Evolutionary conservation across 805 yeast species (phyloP), one percentile per base, ranked within the genome.

Genomic region (Schwanniomyces pseudopolymorphus): DNA sequence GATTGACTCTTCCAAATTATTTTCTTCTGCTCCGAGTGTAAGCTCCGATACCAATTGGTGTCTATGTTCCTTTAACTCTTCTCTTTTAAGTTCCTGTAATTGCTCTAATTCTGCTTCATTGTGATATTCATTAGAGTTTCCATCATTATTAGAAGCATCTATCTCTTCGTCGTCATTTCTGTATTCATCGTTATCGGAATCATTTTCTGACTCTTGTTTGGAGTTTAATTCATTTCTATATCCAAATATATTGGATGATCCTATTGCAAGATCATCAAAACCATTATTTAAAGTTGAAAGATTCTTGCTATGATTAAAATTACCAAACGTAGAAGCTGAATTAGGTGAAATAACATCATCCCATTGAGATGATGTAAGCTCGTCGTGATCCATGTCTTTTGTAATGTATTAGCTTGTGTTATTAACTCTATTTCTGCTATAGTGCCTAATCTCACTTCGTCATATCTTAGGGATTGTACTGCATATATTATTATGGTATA

Each of bases 311-410:
- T 45, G 40, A 26, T 31, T 38, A 9, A 42, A 20, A 25, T 36
- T 48, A 5, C 37, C 43, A 25, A 14, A 39, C 22, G 45, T 54
- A 17, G 59, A 55, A 6, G 57, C 52, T 3, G 70, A 64, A 31
- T 60, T 63, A 1, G 79, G 63, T 11, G 78, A 61, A 11, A 78
- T 60, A 3, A 74, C 78, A 53, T 82, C 87, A 47, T 77, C 86
- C 88, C 87, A 83, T 47, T 75, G 79, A 1, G 83, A 77, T 4
- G 80, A 78, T 8, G 79, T 74, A 24, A 80, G 66, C 44, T 76
- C 80, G 22, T 79, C 83, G 56, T 67, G 68, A 37, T 73, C 74
- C 78, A 75, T 73, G 27, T 27, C 20, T 22, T 33, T 36, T 33
- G 14, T 19, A 20, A 31, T 16, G 35, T 31, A 31, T 31, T 31